Evolutionary conservation across 768 basidiomycete genomes (phyloP).

Genomic region (Boletus rufocinnamomeus): DNA sequence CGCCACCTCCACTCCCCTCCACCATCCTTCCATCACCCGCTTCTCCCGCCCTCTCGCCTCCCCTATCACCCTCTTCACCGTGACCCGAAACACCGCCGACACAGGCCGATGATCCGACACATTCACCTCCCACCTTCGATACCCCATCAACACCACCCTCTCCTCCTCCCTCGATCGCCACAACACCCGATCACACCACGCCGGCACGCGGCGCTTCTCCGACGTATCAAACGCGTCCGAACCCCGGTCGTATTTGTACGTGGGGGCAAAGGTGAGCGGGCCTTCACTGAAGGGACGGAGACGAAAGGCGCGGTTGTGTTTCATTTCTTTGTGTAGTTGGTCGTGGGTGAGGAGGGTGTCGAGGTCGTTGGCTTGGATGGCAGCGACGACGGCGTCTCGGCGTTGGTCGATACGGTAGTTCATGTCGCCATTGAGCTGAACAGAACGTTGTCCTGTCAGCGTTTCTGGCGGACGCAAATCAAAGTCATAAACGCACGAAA

Average conservation of each 20-base stretch:
- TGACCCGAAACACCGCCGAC: constrained; percentile 73
- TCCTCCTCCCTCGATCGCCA: constrained; percentile 62
- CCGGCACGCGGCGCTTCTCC: constrained; percentile 85
- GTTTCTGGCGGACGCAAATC: neutral
- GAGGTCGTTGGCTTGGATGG: constrained; percentile 68
- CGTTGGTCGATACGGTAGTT: constrained; percentile 98
- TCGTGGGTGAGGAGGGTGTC: constrained; percentile 71
- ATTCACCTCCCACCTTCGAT: constrained; percentile 81
- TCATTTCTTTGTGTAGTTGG: constrained; percentile 89
- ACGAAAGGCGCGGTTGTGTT: constrained; percentile 83
- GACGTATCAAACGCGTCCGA: constrained; percentile 83
- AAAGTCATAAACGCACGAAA: constrained; percentile 49
- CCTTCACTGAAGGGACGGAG: constrained; percentile 83
- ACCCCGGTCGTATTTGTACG: constrained; percentile 91
- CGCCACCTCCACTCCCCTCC: constrained; percentile 42
- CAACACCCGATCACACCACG: constrained; percentile 96
- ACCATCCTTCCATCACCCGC: constrained; percentile 54
- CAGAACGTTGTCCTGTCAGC: neutral
- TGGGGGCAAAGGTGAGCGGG: constrained; percentile 80
- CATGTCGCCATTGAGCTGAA: constrained; percentile 86
- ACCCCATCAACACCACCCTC: constrained; percentile 68
- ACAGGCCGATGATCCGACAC: constrained; percentile 92
- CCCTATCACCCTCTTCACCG: constrained; percentile 68
- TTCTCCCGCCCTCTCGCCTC: constrained; percentile 60
- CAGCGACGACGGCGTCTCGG: constrained; percentile 75